Conservation (phyloP, 192 early-diverging fungal genomes). For the Neocallimastix lanati region DNA sequence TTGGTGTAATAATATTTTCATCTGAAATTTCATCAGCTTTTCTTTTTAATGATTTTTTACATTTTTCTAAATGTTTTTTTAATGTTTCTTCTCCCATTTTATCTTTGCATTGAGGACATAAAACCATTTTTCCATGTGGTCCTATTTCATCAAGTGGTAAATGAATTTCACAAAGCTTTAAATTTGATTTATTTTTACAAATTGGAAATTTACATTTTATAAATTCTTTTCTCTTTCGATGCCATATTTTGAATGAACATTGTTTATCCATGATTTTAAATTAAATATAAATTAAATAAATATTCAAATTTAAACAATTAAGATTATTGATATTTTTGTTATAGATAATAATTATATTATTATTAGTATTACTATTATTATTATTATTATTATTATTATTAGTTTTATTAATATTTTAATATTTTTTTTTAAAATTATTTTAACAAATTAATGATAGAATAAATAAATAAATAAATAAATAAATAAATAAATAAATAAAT, state of each 20-base stretch:
- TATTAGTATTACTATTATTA: no score
- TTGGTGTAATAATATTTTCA: neutral
- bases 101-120: neutral
- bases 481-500: no score
- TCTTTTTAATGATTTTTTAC: neutral
- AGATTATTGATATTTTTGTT: no score
- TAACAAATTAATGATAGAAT: no score
- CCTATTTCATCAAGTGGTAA: neutral
- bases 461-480: no score
- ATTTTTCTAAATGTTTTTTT: neutral
- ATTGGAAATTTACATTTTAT: neutral
- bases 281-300: no score
- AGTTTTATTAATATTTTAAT: no score
- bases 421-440: no score
- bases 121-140: neutral
- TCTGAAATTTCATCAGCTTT: neutral
- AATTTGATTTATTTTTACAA: neutral
- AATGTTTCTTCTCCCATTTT: neutral
- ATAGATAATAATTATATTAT: no score
- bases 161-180: neutral
- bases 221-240: neutral
- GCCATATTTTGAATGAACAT: neutral
- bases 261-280: neutral
- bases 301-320: no score
- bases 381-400: no score